Conservation (phyloP, 2,329 filamentous ascomycete genomes). For the Xylariaceae sp. region DNA sequence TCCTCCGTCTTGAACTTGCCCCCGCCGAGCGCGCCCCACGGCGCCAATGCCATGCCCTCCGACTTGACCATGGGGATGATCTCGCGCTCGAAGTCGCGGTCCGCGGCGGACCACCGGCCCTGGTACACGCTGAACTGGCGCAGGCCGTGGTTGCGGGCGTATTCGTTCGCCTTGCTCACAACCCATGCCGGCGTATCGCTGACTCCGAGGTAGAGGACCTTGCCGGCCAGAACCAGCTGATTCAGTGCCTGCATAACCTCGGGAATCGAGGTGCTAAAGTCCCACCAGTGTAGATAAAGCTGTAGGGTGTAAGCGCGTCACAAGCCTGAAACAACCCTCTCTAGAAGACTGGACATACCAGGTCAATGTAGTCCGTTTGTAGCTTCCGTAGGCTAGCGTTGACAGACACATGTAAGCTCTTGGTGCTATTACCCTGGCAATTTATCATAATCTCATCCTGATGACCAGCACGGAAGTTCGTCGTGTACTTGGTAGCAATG, state of each 20-base stretch:
- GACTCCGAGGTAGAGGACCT: conserved; percentile 69
- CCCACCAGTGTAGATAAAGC: conserved; percentile 69
- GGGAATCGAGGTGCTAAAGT: conserved; percentile 64
- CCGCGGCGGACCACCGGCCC: conserved; percentile 63
- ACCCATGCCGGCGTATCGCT: conserved; percentile 72
- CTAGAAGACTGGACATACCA: conserved; percentile 43
- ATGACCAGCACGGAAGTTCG: conserved; percentile 53
- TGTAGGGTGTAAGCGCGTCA: conserved; percentile 30
- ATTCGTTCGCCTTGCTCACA: conserved; percentile 66
- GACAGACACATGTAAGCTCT: conserved; percentile 60
- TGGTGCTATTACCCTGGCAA: conserved; percentile 61
- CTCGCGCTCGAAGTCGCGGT: conserved; percentile 71
- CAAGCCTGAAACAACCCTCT: not conserved
- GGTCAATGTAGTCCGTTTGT: conserved; percentile 70
- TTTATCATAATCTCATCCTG: conserved; percentile 52
- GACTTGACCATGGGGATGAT: conserved; percentile 66
- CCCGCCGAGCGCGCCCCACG: conserved; percentile 62
- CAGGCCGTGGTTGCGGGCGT: conserved; percentile 71
- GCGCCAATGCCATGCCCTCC: conserved; percentile 63
- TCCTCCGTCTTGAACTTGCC: conserved; percentile 51
- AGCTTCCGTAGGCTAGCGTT: conserved; percentile 61
- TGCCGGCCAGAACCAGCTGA: conserved; percentile 59
- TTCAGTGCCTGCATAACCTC: conserved; percentile 73
- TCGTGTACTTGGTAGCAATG: conserved; percentile 70
- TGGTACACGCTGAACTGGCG: conserved; percentile 72